Evolutionary conservation across 2,329 filamentous ascomycete genomes (phyloP).

Genomic region (Metarhizium sp.): DNA sequence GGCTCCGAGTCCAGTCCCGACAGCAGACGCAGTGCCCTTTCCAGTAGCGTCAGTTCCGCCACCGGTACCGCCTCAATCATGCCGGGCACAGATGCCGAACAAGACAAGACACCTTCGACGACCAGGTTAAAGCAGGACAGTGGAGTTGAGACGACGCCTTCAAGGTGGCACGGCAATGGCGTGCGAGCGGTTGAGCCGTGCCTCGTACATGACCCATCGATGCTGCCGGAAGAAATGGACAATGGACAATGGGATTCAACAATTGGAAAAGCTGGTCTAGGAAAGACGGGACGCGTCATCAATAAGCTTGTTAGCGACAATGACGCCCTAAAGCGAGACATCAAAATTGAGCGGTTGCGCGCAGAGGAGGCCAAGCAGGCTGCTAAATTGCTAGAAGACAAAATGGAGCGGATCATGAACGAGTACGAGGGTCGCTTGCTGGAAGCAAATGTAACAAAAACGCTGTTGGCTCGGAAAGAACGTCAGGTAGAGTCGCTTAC

Average conservation of each 20-base stretch:
- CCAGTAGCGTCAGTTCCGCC: slow-evolving; percentile 47
- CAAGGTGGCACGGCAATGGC: slow-evolving; percentile 22
- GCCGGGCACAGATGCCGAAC: slow-evolving; percentile 25
- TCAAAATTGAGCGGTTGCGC: slow-evolving; percentile 54
- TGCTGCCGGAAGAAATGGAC: slow-evolving; percentile 23
- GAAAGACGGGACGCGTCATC: slow-evolving; percentile 70
- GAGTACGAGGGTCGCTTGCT: slow-evolving; percentile 63
- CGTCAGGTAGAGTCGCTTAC: slow-evolving; percentile 64
- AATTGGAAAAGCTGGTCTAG: slow-evolving; percentile 59
- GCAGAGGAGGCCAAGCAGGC: slow-evolving; percentile 64
- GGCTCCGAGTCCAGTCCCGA: slow-evolving; percentile 35
- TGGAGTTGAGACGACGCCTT: slow-evolving; percentile 12
- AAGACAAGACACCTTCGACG: slow-evolving; percentile 22
- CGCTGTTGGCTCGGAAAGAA: slow-evolving; percentile 61
- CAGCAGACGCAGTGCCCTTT: slow-evolving; percentile 41
- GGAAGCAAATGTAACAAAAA: slow-evolving; percentile 62
- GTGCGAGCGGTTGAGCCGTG: slow-evolving; percentile 22
- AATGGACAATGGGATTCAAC: slow-evolving; percentile 52
- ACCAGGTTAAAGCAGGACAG: slow-evolving; percentile 26
- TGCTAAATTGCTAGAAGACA: slow-evolving; percentile 58
- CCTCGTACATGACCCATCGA: slow-evolving; percentile 15
- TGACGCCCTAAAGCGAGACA: slow-evolving; percentile 65
- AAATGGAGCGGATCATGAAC: slow-evolving; percentile 56
- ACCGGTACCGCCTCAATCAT: slow-evolving; percentile 36
- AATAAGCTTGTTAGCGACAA: slow-evolving; percentile 76